These are phyloP conservation scores for Phoma sp. DNA, from an alignment of 2,329 filamentous ascomycete species.

Conservation along the genomic window DNA sequence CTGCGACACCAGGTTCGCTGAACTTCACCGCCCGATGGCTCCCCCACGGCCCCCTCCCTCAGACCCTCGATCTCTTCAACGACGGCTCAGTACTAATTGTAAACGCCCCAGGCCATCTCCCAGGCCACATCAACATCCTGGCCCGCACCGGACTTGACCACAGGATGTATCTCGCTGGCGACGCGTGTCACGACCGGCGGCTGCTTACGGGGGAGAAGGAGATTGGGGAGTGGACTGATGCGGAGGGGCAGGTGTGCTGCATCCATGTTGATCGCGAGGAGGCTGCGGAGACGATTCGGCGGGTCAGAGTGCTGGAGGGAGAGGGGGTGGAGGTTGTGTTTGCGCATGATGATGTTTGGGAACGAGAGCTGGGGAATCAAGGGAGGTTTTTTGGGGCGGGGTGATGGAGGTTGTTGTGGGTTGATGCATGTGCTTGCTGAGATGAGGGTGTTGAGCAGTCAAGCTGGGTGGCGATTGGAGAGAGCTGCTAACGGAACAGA, in stretches of 20 bases:
- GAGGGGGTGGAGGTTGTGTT: slow-evolving; percentile 59
- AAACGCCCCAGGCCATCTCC: slow-evolving; percentile 60
- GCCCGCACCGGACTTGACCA: slow-evolving; percentile 47
- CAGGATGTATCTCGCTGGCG: slow-evolving; percentile 59
- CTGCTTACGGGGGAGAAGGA: slow-evolving; percentile 60
- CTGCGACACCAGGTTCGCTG: slow-evolving; percentile 1
- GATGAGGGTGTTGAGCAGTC: no score
- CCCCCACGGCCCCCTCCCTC: slow-evolving; percentile 52
- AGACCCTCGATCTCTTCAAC: slow-evolving; percentile 56
- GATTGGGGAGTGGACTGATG: slow-evolving; percentile 60
- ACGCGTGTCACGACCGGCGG: slow-evolving; percentile 61
- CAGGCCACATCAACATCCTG: slow-evolving; percentile 61
- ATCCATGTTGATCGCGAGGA: slow-evolving; percentile 59
- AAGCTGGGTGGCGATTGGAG: no score
- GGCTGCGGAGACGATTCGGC: slow-evolving; percentile 54
- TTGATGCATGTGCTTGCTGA: no score
- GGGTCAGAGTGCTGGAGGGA: slow-evolving; percentile 50
- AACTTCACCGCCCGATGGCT: slow-evolving; percentile 49
- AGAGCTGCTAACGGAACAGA: no score
- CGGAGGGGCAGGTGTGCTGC: slow-evolving; percentile 54
- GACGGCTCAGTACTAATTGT: slow-evolving; percentile 58
- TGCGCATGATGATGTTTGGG: slow-evolving; percentile 61
- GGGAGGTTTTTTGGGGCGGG: slow-evolving; percentile 35
- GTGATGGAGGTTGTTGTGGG: background rate
- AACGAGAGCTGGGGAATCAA: slow-evolving; percentile 44